Conservation (phyloP, 805 yeast species). For the Metschnikowia dekortorum region DNA sequence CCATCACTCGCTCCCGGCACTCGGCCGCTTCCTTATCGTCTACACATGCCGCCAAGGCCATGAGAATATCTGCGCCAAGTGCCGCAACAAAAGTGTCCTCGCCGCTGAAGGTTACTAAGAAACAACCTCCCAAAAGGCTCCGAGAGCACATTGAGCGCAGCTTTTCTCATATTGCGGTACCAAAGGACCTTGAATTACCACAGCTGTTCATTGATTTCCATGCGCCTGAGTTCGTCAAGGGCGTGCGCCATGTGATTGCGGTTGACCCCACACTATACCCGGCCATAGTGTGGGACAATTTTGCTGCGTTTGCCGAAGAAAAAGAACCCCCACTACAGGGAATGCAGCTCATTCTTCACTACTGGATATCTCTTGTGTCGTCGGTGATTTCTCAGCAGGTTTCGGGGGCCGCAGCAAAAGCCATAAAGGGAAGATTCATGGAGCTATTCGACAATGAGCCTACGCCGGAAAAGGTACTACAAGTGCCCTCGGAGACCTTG, state of each 20-base stretch:
- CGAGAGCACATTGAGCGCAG: slow-evolving; percentile 13
- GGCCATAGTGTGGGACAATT: slow-evolving; percentile 26
- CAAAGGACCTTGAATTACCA: slow-evolving; percentile 23
- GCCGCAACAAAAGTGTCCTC: neutral
- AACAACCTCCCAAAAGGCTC: neutral
- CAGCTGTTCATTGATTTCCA: slow-evolving; percentile 26
- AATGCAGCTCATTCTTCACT: slow-evolving; percentile 21
- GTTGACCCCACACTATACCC: slow-evolving; percentile 35
- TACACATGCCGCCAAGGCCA: neutral
- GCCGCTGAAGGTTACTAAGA: neutral
- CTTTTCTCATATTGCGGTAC: slow-evolving; percentile 11
- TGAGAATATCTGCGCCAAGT: neutral
- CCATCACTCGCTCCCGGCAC: neutral
- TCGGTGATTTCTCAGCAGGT: slow-evolving; percentile 68
- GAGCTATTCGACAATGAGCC: slow-evolving; percentile 41
- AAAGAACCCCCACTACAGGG: slow-evolving; percentile 1
- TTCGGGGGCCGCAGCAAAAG: slow-evolving; percentile 73
- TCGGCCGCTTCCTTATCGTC: neutral
- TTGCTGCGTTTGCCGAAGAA: slow-evolving; percentile 19
- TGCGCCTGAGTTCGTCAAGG: slow-evolving; percentile 30
- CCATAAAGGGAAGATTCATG: slow-evolving; percentile 51
- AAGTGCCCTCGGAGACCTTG: slow-evolving; percentile 42
- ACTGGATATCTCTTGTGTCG: slow-evolving; percentile 35
- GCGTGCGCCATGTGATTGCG: slow-evolving; percentile 25
- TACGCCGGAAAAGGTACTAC: slow-evolving; percentile 44